Percentiles rank a stretch among this genome's conserved stretches.
These are phyloP conservation scores for Panaeolus cyanescens DNA, from an alignment of 768 basidiomycete species.

Conservation along the genomic window DNA sequence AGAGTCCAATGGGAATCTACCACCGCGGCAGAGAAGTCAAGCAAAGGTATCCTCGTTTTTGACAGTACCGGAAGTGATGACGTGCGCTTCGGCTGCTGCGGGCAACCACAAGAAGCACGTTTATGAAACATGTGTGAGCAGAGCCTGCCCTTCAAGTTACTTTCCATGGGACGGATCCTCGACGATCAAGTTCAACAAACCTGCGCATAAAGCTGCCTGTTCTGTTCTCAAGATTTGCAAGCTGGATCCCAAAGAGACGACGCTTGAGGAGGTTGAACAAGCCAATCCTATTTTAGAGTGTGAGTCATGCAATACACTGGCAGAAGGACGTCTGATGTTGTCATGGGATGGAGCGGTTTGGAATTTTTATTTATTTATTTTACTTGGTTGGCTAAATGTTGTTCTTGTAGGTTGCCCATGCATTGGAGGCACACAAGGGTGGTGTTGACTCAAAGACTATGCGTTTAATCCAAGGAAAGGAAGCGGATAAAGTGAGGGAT, in stretches of 20 bases:
- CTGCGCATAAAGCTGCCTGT: not conserved
- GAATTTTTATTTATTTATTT: not conserved
- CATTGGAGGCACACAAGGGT: not conserved
- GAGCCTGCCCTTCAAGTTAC: not conserved
- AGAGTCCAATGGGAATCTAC: not conserved
- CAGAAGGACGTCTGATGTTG: conserved; percentile 3
- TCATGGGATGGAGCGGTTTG: conserved; percentile 1
- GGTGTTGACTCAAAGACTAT: not conserved
- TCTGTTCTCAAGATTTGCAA: conserved; percentile 1
- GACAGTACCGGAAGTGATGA: not conserved
- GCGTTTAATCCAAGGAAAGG: not conserved
- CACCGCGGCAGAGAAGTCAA: not conserved
- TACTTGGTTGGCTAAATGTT: not conserved
- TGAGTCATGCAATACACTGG: not conserved
- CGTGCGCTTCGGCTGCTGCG: not conserved
- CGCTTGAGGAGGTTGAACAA: conserved; percentile 1
- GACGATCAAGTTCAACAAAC: not conserved
- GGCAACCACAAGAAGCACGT: not conserved
- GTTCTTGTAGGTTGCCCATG: not conserved
- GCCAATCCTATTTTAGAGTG: conserved; percentile 9
- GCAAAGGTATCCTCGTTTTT: not conserved
- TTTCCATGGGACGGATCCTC: not conserved
- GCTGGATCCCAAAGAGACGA: conserved; percentile 6
- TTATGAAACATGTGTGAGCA: not conserved
- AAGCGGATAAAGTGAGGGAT: not conserved